Conservation (phyloP, 345 rosid genomes). For the Gossypium anomalum region DNA sequence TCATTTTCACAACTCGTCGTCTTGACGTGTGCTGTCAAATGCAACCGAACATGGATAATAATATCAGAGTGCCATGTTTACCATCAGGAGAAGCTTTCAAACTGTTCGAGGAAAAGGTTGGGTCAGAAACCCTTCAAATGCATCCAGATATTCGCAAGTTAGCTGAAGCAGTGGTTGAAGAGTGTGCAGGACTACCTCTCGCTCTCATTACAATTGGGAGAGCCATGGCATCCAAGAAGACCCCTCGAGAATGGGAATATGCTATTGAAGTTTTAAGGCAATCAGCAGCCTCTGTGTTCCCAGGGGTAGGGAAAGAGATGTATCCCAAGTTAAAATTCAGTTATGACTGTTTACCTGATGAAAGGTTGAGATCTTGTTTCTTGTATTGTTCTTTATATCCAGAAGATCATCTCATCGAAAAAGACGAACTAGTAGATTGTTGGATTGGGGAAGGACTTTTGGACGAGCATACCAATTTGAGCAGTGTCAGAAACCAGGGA, state of each 20-base stretch:
- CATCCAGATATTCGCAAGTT: background rate
- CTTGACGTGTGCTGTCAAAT: background rate
- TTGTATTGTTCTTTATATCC: conserved; percentile 13
- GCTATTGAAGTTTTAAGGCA: background rate
- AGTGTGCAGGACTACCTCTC: conserved; percentile 26
- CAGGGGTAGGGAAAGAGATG: background rate
- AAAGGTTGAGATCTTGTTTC: background rate
- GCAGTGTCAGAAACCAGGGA: background rate
- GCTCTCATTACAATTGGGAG: conserved; percentile 15
- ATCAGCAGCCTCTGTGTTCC: background rate
- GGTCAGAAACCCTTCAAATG: background rate
- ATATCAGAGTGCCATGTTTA: background rate
- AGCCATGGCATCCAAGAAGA: conserved; percentile 3
- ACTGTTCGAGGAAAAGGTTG: background rate
- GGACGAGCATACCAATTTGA: background rate
- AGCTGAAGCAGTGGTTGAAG: conserved; percentile 5
- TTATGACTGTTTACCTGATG: background rate
- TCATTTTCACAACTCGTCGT: conserved; percentile 4
- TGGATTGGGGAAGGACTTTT: conserved; percentile 38
- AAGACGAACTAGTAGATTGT: conserved; percentile 34
- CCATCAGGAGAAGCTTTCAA: background rate
- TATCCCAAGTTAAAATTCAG: background rate
- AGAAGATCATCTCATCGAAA: conserved; percentile 25
- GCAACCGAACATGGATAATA: background rate
- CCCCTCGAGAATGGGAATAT: background rate